Percentiles rank a stretch among this genome's conserved stretches.
These are phyloP conservation scores for Calonectria hawksworthii DNA, from an alignment of 2,329 filamentous ascomycete species.

Conservation along the genomic window DNA sequence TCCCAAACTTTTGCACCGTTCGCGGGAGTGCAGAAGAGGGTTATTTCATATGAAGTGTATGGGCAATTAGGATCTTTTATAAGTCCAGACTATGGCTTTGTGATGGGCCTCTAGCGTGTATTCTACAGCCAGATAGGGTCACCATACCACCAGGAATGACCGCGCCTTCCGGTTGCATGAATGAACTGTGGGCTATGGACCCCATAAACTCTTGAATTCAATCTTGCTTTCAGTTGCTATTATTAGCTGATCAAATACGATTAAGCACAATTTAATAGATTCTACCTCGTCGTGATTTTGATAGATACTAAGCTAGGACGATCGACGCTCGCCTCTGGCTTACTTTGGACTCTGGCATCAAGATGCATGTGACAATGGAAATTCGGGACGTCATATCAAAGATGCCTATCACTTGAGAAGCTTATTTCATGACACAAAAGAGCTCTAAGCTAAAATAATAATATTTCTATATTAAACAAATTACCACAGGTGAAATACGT, in stretches of 20 bases:
- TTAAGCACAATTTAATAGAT: neutral
- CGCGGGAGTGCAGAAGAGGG: no score
- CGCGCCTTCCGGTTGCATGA: neutral
- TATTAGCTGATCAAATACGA: no score
- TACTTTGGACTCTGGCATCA: neutral
- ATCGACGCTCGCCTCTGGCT: neutral
- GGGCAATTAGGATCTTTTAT: neutral
- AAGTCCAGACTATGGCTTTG: neutral
- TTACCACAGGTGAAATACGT: slow-evolving; percentile 36
- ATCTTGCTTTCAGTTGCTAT: neutral
- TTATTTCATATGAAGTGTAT: neutral
- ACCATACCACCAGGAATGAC: neutral
- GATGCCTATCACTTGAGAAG: neutral
- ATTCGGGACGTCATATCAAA: neutral
- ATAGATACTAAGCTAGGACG: neutral
- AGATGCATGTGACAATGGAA: neutral
- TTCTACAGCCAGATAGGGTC: neutral
- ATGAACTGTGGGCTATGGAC: neutral
- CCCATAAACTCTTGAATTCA: neutral
- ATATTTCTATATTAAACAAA: neutral
- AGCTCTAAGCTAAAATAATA: neutral
- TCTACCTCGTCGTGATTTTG: neutral
- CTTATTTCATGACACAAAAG: neutral
- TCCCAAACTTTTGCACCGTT: no score
- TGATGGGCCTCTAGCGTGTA: neutral